Conservation (phyloP, 106 monocot genomes). For the Chionographis japonica region DNA sequence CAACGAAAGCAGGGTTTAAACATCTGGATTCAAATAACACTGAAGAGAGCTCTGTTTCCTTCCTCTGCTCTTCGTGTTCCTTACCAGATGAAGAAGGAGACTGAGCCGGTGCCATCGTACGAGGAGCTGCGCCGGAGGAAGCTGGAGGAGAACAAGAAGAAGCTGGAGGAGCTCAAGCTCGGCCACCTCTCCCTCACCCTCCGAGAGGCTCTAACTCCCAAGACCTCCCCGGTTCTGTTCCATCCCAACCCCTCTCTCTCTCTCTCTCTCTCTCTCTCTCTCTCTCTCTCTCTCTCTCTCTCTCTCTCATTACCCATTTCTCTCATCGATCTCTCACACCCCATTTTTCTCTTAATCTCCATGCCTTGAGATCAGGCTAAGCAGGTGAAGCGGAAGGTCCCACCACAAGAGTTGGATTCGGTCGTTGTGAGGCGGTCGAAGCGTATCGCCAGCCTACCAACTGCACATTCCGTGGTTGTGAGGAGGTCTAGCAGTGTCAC, state of each 20-base stretch:
- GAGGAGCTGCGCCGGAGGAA: constrained; percentile 62
- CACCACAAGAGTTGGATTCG: constrained; percentile 2
- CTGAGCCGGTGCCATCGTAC: constrained; percentile 13
- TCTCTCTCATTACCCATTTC: neutral
- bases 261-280: too few relatives aligned
- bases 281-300: too few relatives aligned
- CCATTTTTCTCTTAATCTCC: neutral
- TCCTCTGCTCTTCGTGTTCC: too few relatives aligned
- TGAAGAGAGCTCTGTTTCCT: too few relatives aligned
- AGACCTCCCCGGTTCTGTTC: constrained; percentile 32
- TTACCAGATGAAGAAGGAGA: constrained; percentile 2
- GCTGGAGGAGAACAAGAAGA: constrained; percentile 81
- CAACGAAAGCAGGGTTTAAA: too few relatives aligned
- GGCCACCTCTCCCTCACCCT: constrained; percentile 35
- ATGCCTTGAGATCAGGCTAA: constrained; percentile 23
- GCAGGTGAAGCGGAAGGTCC: constrained; percentile 38
- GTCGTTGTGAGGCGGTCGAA: constrained; percentile 7
- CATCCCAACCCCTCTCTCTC: too few relatives aligned
- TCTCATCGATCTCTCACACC: neutral
- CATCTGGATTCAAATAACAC: too few relatives aligned
- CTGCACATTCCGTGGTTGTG: too few relatives aligned
- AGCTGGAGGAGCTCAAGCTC: constrained; percentile 75
- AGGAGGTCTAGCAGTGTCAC: too few relatives aligned
- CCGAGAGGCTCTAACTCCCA: constrained; percentile 26
- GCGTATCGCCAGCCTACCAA: too few relatives aligned